Percentiles rank a stretch among this genome's conserved stretches.
Evolutionary conservation across 2,329 filamentous ascomycete species (phyloP).

Genomic region (Colletotrichum chrysophilum): DNA sequence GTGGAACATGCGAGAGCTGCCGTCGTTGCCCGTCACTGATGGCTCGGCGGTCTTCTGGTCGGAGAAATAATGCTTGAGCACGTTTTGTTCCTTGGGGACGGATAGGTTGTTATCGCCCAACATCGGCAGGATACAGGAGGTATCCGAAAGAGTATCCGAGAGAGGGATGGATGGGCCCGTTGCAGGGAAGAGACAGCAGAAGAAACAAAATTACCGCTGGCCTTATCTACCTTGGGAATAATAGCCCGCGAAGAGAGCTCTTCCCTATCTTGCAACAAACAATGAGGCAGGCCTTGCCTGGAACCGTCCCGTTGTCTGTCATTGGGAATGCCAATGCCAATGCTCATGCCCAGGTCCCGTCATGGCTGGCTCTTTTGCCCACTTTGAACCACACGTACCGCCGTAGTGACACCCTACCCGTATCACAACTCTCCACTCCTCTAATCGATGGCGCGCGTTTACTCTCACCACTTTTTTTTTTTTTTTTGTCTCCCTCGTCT

Average conservation of each 20-base stretch:
- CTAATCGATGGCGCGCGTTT: conserved; percentile 11
- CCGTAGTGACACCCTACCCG: conserved; percentile 17
- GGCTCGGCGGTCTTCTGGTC: neutral
- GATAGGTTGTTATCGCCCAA: neutral
- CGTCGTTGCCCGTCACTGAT: neutral
- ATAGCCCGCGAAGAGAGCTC: neutral
- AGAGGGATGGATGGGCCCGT: neutral
- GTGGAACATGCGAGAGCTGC: neutral
- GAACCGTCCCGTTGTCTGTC: neutral
- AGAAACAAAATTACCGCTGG: neutral
- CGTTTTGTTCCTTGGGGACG: neutral
- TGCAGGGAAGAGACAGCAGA: neutral
- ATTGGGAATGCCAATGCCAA: neutral
- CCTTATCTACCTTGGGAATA: neutral
- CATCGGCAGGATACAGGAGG: neutral
- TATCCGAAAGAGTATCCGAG: neutral
- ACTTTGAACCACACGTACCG: conserved; percentile 17
- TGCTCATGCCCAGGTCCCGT: neutral
- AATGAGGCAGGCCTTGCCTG: neutral
- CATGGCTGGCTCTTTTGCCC: conserved; percentile 15
- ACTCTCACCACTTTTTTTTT: conserved; percentile 12
- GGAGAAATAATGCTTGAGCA: neutral
- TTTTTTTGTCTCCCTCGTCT: neutral
- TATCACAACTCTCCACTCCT: conserved; percentile 21
- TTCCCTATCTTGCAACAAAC: neutral